A percentile compares a stretch with the other conserved stretches of the same genome.
Conservation (phyloP, 2,329 filamentous ascomycete species). For the Sarocladium kiliense region DNA sequence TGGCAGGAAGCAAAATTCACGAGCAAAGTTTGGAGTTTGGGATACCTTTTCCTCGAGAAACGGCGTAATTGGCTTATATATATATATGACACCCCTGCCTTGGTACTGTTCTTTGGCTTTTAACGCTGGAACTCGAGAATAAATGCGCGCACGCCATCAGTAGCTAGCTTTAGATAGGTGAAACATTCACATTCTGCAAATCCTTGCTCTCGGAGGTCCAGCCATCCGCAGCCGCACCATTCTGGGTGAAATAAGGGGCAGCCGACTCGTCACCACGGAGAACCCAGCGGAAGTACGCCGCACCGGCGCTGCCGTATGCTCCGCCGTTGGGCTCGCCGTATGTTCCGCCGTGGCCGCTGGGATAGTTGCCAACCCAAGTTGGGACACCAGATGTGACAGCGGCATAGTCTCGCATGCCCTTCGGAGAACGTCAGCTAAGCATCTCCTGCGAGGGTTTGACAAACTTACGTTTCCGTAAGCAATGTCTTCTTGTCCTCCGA, state of each 20-base stretch:
- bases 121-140: too few relatives aligned
- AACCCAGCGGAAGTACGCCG: constrained; percentile 11
- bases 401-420: constrained; percentile 16
- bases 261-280: constrained; percentile 11
- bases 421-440: not conserved
- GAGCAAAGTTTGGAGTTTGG: constrained; percentile 1
- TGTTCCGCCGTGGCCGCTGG: constrained; percentile 17
- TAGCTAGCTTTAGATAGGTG: constrained; percentile 8
- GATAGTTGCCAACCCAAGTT: constrained; percentile 16
- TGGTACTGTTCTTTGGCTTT: not conserved
- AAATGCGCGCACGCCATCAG: not conserved
- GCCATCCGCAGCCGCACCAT: constrained; percentile 9
- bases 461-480: constrained; percentile 16
- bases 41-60: constrained; percentile 8
- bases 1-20: not conserved
- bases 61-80: constrained; percentile 7
- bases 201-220: constrained; percentile 11
- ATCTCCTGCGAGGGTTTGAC: not conserved
- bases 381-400: constrained; percentile 13
- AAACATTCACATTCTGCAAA: constrained; percentile 1
- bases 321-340: constrained; percentile 15
- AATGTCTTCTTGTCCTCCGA: too few relatives aligned
- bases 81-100: constrained; percentile 1
- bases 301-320: constrained; percentile 13
- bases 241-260: constrained; percentile 5